Evolutionary conservation across 1,139 yeast genomes (phyloP).

Genomic region (Diutina scorzettiae): DNA sequence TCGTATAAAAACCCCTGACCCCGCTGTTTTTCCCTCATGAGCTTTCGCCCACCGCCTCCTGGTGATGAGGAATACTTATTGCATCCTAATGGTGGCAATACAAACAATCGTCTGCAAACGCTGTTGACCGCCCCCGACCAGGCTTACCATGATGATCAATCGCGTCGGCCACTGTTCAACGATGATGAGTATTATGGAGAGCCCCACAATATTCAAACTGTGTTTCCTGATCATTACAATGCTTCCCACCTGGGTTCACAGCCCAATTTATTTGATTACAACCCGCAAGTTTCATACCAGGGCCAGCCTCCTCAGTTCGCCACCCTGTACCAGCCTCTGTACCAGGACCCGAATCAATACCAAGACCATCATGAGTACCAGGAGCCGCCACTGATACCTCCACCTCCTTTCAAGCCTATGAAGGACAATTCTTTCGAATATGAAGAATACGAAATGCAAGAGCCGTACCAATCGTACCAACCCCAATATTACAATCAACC

Average conservation of each 20-base stretch:
- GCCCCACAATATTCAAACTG: background rate
- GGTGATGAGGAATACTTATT: background rate
- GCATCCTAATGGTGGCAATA: background rate
- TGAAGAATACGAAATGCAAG: slow-evolving; percentile 4
- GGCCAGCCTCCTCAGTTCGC: background rate
- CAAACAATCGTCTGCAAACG: background rate
- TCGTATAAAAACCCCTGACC: background rate
- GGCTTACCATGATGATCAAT: background rate
- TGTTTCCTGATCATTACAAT: background rate
- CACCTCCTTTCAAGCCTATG: background rate
- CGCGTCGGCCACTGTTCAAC: slow-evolving; percentile 1
- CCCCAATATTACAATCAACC: slow-evolving; percentile 3
- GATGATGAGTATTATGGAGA: slow-evolving; percentile 1
- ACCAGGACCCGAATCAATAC: background rate
- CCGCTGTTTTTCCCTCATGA: background rate
- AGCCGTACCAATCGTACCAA: background rate
- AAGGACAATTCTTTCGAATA: slow-evolving; percentile 1
- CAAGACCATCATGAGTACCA: background rate
- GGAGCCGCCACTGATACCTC: background rate
- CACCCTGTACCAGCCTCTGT: slow-evolving; percentile 2
- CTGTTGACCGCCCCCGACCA: background rate
- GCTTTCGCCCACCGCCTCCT: slow-evolving; percentile 5
- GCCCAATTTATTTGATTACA: background rate
- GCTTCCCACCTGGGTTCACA: background rate
- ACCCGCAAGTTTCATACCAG: background rate